phyloP scores from a whole-genome alignment of 352 stramenopile species.

The Globisporangium barbulae region DNA sequence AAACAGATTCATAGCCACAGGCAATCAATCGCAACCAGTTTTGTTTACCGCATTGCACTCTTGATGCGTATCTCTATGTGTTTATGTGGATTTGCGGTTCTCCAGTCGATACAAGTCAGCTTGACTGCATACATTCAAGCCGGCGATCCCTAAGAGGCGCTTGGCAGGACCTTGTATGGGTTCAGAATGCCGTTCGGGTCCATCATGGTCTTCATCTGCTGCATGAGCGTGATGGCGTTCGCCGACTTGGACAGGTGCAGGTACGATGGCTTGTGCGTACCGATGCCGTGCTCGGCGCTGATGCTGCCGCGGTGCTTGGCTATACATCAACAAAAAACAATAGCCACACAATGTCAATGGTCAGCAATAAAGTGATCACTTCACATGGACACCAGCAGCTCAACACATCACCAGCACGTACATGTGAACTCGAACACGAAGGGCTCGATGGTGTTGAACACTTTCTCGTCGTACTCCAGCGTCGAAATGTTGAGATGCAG shows the following conservation, averaged over 20 bases:
- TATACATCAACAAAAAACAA: constrained; percentile 10
- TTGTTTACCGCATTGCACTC: neutral
- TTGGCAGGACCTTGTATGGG: constrained; percentile 91
- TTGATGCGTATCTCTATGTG: neutral
- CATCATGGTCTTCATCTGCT: constrained; percentile 92
- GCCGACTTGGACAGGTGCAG: constrained; percentile 84
- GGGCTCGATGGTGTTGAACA: constrained; percentile 63
- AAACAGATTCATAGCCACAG: neutral
- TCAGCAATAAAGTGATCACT: neutral
- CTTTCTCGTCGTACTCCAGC: constrained; percentile 55
- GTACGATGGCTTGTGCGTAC: constrained; percentile 91
- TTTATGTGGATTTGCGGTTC: neutral
- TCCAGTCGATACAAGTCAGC: too few relatives aligned
- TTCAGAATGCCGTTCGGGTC: constrained; percentile 97
- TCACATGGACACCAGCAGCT: neutral
- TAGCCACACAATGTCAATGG: neutral
- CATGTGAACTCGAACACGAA: constrained; percentile 85
- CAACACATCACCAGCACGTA: constrained; percentile 18
- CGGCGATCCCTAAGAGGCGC: neutral
- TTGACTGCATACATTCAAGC: neutral
- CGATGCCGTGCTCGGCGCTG: constrained; percentile 97
- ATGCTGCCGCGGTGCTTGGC: constrained; percentile 91
- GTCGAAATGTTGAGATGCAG: constrained; percentile 96
- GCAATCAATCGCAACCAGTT: constrained; percentile 1
- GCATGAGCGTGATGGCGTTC: constrained; percentile 89